Percentiles rank a stretch among this genome's conserved stretches.
These are phyloP conservation scores for Kokia cookei DNA, from an alignment of 441 rosid species.

Conservation along the genomic window DNA sequence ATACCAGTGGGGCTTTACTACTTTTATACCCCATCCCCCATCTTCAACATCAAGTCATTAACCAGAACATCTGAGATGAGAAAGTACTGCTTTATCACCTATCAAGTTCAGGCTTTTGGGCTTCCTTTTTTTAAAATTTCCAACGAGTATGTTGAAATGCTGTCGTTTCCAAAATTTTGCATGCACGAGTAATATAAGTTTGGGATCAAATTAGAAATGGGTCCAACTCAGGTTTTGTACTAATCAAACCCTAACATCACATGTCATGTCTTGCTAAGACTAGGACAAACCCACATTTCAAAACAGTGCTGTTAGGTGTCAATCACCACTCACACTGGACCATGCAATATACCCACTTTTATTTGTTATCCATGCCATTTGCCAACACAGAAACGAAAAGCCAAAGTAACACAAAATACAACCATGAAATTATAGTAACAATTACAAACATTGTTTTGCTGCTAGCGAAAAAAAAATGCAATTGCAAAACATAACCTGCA, in stretches of 20 bases:
- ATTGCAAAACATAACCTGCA: background rate
- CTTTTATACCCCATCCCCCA: background rate
- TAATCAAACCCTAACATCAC: background rate
- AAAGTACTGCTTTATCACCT: background rate
- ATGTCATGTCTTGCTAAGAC: background rate
- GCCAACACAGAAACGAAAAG: background rate
- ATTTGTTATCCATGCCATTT: background rate
- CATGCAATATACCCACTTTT: background rate
- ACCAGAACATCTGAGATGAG: too few species aligned
- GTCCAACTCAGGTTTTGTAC: background rate
- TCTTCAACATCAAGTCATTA: background rate
- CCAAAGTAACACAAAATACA: background rate
- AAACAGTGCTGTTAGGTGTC: background rate
- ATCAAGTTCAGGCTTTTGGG: background rate
- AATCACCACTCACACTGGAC: background rate
- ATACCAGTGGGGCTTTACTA: too few species aligned
- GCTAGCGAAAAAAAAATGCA: background rate
- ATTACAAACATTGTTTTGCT: background rate
- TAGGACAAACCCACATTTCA: background rate
- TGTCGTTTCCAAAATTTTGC: background rate
- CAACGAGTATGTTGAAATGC: background rate
- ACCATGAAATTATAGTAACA: background rate
- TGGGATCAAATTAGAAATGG: background rate
- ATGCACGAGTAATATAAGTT: background rate
- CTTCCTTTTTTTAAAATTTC: background rate